Evolutionary conservation across 768 basidiomycete species (phyloP).

Genomic region (Sarcodon aspratus): DNA sequence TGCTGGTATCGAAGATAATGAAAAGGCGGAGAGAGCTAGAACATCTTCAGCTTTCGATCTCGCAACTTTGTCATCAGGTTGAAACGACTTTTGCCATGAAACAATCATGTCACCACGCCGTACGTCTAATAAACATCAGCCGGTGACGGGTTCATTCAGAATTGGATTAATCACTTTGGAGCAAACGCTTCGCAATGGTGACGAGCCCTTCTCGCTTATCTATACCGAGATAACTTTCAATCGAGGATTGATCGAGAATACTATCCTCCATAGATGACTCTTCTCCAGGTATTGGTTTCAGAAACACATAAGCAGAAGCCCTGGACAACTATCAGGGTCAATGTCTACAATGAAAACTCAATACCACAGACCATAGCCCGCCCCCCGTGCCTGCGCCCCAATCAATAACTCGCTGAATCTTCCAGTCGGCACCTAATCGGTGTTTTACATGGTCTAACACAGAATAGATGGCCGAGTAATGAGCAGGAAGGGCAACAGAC

Average conservation of each 20-base stretch:
- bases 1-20: conserved; percentile 62
- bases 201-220: conserved; percentile 69
- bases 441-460: conserved; percentile 59
- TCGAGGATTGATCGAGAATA: conserved; percentile 33
- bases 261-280: conserved; percentile 16
- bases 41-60: conserved; percentile 34
- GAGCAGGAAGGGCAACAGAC: conserved; percentile 74
- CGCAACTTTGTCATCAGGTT: conserved; percentile 30
- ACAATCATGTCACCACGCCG: conserved; percentile 32
- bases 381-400: conserved; percentile 82
- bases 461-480: conserved; percentile 72
- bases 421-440: conserved; percentile 54
- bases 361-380: conserved; percentile 55
- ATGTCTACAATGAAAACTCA: conserved; percentile 3
- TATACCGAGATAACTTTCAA: conserved; percentile 59
- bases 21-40: conserved; percentile 79
- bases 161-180: conserved; percentile 32
- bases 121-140: conserved; percentile 25
- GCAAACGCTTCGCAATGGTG: conserved; percentile 51
- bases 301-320: conserved; percentile 61
- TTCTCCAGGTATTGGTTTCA: conserved; percentile 18
- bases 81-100: conserved; percentile 49
- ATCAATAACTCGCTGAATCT: conserved; percentile 55
- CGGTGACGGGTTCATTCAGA: conserved; percentile 3
- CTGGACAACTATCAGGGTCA: conserved; percentile 21